Base-by-base conservation (phyloP, 768 basidiomycete genomes). In the Russula foetens region DNA sequence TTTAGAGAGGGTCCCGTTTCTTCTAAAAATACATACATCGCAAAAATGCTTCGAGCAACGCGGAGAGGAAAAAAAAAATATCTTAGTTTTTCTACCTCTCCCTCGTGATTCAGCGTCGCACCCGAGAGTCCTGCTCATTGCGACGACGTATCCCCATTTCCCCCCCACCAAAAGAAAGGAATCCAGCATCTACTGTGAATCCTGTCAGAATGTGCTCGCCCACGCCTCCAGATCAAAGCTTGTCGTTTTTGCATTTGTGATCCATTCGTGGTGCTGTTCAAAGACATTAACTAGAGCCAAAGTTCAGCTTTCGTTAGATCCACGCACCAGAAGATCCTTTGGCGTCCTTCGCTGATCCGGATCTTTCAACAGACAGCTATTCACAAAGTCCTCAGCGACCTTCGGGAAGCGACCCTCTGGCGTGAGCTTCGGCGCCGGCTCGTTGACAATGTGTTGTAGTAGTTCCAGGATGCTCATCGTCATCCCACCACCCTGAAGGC, bases 391-490 rank as follows among this genome's bases (percentile, higher is more conserved):
- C 67, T 92, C 90, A 24, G 90, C 88, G 69, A 86, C 82, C 55
- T 73, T 72, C 3, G 90, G 87, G 78, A 82, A 88, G 65, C 79
- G 80, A 38, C 86, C 86, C 59, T 88, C 85, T 1, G 85, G 83
- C 12, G 85, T 86, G 65, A 99, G 73, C 69, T 83, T 79, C 44
- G 97, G 97, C 28, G 97, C 96, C 59, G 96, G 93, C 75, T 98
- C 97, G 70, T 98, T 98, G 54, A 99, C 97, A 67, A 99, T 98
- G 71, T 98, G 93, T 71, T 98, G 97, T 63, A 99, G 75, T 54
- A 99, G 73, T 75, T 99, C 97, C 66, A 99, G 75, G 72, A 99
- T 98, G 68, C 88, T 91, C 95, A 99, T 98, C 66, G 93, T 97
- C 88, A 92, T 94, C 31, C 89, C 90, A 1, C 92, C 91, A 39